phyloP scores from a whole-genome alignment of 2,329 filamentous ascomycete species.

The Hymenoscyphus repandus region DNA sequence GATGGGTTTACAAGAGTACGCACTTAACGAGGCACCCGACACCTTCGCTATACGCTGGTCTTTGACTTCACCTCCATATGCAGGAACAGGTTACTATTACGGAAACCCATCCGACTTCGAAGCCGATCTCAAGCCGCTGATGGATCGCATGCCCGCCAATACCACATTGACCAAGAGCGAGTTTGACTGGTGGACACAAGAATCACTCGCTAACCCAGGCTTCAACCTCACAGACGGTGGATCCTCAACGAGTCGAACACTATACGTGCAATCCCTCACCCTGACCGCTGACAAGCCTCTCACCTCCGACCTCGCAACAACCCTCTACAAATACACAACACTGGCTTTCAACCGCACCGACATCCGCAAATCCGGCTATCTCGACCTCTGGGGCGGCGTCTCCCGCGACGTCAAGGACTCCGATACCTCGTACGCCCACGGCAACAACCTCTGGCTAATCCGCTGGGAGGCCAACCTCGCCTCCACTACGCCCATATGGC shows the following conservation, averaged over 20 bases:
- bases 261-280: conserved; percentile 10
- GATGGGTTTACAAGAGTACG: conserved; percentile 12
- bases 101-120: conserved; percentile 11
- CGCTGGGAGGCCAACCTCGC: conserved; percentile 10
- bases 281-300: conserved; percentile 9
- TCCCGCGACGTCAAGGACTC: conserved; percentile 3
- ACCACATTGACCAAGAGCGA: conserved; percentile 5
- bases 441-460: conserved; percentile 15
- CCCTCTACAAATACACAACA: conserved; percentile 7
- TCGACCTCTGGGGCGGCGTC: conserved; percentile 16
- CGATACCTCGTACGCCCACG: conserved; percentile 8
- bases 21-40: conserved; percentile 11
- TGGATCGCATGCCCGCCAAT: conserved; percentile 6
- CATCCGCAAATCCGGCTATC: conserved; percentile 4
- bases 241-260: neutral
- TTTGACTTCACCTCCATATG: neutral
- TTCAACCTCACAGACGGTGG: conserved; percentile 8
- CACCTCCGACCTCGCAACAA: conserved; percentile 7
- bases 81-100: conserved; percentile 13
- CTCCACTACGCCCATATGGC: neutral
- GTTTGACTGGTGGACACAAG: conserved; percentile 10
- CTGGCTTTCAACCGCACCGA: conserved; percentile 13
- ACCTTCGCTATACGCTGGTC: conserved; percentile 11
- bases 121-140: conserved; percentile 6
- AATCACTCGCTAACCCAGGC: conserved; percentile 3